A percentile compares a stretch with the other conserved stretches of the same genome.
Conservation (phyloP, 768 basidiomycete species). For the Tephrocybe sp. region DNA sequence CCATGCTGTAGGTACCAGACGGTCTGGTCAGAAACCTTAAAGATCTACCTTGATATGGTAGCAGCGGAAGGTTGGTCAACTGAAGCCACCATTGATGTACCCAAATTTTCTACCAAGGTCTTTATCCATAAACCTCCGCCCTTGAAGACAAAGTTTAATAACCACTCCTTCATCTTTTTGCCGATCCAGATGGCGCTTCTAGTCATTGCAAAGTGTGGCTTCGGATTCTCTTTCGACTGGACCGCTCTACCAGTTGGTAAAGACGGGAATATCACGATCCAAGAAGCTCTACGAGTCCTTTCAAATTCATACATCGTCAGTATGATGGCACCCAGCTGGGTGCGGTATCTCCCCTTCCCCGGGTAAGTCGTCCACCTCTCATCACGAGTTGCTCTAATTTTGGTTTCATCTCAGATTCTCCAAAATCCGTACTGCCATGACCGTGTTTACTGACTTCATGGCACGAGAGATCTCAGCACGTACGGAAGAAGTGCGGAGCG, state of each 20-base stretch:
- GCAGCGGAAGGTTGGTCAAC: constrained; percentile 22
- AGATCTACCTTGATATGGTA: constrained; percentile 28
- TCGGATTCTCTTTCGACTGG: constrained; percentile 41
- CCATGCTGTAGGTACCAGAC: constrained; percentile 22
- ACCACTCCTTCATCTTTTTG: neutral
- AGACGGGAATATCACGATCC: constrained; percentile 34
- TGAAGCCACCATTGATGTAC: constrained; percentile 13
- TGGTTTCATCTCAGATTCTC: constrained; percentile 25
- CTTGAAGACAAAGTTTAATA: no score
- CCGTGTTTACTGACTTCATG: constrained; percentile 34
- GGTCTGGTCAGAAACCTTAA: constrained; percentile 29
- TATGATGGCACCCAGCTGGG: constrained; percentile 31
- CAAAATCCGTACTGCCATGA: constrained; percentile 24
- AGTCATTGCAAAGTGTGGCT: constrained; percentile 40
- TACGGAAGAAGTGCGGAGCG: constrained; percentile 23
- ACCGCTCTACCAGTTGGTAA: constrained; percentile 28
- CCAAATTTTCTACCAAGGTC: neutral
- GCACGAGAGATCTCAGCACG: constrained; percentile 29
- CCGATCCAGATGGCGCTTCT: constrained; percentile 33
- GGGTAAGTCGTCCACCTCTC: constrained; percentile 21
- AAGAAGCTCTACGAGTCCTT: constrained; percentile 32
- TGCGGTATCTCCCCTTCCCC: constrained; percentile 28
- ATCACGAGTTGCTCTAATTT: neutral
- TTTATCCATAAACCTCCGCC: neutral
- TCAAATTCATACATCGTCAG: constrained; percentile 20